Evolutionary conservation across 2,329 filamentous ascomycete species (phyloP), one percentile per base, ranked within the genome.

Genomic region (Epichloe uncinata): DNA sequence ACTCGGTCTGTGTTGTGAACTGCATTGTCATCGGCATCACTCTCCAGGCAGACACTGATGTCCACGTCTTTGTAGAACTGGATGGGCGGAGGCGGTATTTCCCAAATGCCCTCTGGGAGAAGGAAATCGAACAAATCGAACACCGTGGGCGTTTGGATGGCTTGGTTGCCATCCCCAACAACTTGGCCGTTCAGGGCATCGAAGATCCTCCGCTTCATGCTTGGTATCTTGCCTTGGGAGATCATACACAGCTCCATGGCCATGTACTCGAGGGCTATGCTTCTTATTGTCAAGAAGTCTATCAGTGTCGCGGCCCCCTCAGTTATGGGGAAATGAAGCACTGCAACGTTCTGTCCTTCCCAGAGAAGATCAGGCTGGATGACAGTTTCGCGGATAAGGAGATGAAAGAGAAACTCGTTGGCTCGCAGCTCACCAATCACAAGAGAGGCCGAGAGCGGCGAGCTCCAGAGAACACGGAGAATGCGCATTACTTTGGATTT

Each of bases 91-190:
- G 76, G 65, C 2, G 74, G 61, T 4, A 70, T 63, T 22, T 70
- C 65, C 70, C 77, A 79, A n/a, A 71, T 61, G 15, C 65, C 71
- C 43, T 74, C 73, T 18, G 72, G 63, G 2, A 75, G 66, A 52
- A 93, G 77, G 60, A 97, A 97, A 66, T 98, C 93, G 59, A 95
- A 93, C 20, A 97, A 75, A 56, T 96, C 89, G 60, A 97, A 95
- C 6, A 97, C 77, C 3, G 85, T 89, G 1, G 84, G 77, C 51
- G 88, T 85, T 30, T 73, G 69, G 37, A 85, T 71, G 5, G 80
- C 71, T 49, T 86, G 78, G 45, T 84, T 82, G 52, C 79, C 79
- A 13, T 84, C 77, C 16, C 81, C 71, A 11, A 78, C 73, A 7
- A 87, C 80, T 41, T 84, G 81, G 5, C 93, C 93, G 42, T 90